A percentile compares a stretch with the other conserved stretches of the same genome.
Evolutionary conservation across 495 filamentous ascomycete species (phyloP).

Genomic region (Podospora sp.): DNA sequence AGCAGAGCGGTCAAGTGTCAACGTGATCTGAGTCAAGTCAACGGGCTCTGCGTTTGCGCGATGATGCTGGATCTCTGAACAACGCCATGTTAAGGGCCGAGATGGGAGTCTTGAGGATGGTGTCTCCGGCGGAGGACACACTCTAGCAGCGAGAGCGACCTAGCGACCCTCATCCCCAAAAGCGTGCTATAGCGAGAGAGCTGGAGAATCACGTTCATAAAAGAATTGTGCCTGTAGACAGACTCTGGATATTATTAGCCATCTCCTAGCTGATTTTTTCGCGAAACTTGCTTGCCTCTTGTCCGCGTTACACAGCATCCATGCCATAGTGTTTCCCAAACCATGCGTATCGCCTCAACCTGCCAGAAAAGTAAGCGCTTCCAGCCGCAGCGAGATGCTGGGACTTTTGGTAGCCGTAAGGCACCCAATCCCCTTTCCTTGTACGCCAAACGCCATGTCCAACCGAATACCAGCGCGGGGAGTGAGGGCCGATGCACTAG

Average conservation of each 20-base stretch:
- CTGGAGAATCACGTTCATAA: neutral
- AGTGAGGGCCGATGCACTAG: conserved; percentile 34
- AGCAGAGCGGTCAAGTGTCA: too few species aligned
- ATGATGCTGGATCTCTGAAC: too few species aligned
- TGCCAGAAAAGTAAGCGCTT: neutral
- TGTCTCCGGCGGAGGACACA: too few species aligned
- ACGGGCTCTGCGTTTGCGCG: too few species aligned
- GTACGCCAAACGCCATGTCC: neutral
- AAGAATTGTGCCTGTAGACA: neutral
- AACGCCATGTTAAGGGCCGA: too few species aligned
- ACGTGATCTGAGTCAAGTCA: too few species aligned
- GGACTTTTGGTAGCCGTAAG: neutral
- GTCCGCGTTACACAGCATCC: neutral
- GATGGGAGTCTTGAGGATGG: too few species aligned
- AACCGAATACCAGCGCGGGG: neutral
- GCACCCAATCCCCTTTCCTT: neutral
- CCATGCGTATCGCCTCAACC: neutral
- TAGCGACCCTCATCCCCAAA: too few species aligned
- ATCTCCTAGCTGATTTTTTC: neutral
- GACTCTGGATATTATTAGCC: neutral
- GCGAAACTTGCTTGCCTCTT: neutral
- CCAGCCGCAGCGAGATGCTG: too few species aligned
- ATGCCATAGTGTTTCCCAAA: neutral
- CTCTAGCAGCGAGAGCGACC: too few species aligned
- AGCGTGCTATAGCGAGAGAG: too few species aligned